phyloP scores from a whole-genome alignment of 163 green algal species.

The Prototheca wickerhamii region DNA sequence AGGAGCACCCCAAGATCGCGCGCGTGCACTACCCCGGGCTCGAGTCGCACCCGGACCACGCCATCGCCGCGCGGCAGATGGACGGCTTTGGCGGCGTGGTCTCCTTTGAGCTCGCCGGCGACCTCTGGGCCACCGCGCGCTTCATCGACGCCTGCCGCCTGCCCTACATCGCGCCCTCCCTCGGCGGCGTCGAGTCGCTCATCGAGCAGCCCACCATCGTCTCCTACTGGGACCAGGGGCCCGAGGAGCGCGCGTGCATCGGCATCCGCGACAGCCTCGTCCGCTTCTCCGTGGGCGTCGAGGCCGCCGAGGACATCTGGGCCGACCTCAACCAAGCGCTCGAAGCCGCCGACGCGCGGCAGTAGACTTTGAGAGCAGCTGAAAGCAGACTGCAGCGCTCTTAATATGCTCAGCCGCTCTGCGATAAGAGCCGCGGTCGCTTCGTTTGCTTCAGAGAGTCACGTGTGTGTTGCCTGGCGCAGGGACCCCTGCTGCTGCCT shows the following conservation, averaged over 20 bases:
- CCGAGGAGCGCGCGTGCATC: slow-evolving; percentile 79
- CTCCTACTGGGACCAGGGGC: slow-evolving; percentile 86
- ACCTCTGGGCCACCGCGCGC: slow-evolving; percentile 78
- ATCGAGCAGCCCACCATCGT: slow-evolving; percentile 98
- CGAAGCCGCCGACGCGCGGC: too few species aligned
- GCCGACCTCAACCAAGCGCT: slow-evolving; percentile 80
- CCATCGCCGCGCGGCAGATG: slow-evolving; percentile 90
- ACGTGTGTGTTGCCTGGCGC: too few species aligned
- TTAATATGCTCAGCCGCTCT: too few species aligned
- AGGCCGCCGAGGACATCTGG: slow-evolving; percentile 93
- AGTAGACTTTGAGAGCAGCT: too few species aligned
- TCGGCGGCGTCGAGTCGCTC: slow-evolving; percentile 93
- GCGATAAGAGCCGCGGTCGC: too few species aligned
- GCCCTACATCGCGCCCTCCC: slow-evolving; percentile 95
- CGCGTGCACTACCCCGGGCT: slow-evolving; percentile 93
- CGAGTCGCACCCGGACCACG: slow-evolving; percentile 83
- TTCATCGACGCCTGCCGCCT: slow-evolving; percentile 88
- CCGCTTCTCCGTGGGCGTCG: slow-evolving; percentile 85
- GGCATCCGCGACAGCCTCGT: slow-evolving; percentile 99
- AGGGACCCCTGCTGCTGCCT: too few species aligned
- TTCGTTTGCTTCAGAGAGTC: too few species aligned
- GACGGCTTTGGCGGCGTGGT: slow-evolving; percentile 91
- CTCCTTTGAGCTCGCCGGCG: slow-evolving; percentile 92
- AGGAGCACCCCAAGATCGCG: slow-evolving; percentile 69
- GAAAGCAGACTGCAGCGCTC: too few species aligned